phyloP scores from a whole-genome alignment of 345 rosid genomes.

The Gossypium arboreum region DNA sequence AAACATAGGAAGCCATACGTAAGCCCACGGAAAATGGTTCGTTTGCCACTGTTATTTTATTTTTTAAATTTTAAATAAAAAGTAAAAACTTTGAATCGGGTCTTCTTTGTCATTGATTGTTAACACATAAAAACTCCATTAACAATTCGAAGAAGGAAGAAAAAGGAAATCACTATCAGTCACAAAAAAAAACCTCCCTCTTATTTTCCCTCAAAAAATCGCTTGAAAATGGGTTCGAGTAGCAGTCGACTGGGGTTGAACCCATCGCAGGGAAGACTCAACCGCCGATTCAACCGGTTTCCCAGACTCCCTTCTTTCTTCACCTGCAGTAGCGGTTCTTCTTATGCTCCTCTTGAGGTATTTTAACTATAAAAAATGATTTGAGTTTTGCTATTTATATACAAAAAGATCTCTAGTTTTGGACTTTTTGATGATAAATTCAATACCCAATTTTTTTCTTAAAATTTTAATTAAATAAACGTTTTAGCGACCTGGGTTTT shows the following conservation, averaged over 20 bases:
- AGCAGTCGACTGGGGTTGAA: slow-evolving; percentile 41
- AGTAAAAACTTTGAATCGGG: neutral
- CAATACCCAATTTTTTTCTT: neutral
- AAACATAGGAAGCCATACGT: neutral
- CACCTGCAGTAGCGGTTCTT: slow-evolving; percentile 48
- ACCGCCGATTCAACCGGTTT: slow-evolving; percentile 31
- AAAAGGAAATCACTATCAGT: neutral
- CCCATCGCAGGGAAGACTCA: slow-evolving; percentile 26
- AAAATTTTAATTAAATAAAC: neutral
- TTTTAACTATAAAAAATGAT: neutral
- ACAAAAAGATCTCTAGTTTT: neutral
- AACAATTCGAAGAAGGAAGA: too few species aligned
- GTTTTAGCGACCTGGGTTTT: slow-evolving; percentile 1
- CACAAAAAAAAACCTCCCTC: neutral
- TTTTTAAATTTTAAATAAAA: too few species aligned
- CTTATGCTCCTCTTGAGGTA: slow-evolving; percentile 46
- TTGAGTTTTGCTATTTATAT: neutral
- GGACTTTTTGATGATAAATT: neutral
- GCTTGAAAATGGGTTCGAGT: slow-evolving; percentile 45
- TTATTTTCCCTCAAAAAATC: slow-evolving; percentile 3
- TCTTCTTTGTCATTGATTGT: neutral
- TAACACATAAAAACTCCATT: neutral
- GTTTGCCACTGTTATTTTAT: too few species aligned
- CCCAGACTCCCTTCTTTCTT: slow-evolving; percentile 34
- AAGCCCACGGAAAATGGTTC: neutral